phyloP scores from a whole-genome alignment of 2,329 filamentous ascomycete genomes.

The Cordyceps cateniannulata region DNA sequence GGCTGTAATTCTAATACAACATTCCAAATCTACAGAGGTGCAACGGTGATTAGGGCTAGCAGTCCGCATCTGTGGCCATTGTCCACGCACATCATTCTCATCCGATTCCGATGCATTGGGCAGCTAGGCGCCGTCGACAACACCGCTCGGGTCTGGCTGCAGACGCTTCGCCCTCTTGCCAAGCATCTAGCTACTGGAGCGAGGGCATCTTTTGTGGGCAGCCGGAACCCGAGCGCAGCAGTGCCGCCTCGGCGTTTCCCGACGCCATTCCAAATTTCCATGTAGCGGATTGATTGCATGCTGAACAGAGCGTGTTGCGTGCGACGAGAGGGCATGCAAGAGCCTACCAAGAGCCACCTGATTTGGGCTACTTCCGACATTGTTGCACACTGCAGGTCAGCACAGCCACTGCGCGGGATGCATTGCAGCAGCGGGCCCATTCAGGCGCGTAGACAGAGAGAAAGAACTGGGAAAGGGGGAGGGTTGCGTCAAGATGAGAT shows the following conservation, averaged over 20 bases:
- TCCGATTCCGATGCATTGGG: too few relatives aligned
- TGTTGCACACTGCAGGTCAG: not conserved
- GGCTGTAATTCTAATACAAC: not conserved
- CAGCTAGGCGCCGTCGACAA: too few relatives aligned
- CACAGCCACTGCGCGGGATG: not conserved
- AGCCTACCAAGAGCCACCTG: not conserved
- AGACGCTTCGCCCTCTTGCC: slow-evolving; percentile 1
- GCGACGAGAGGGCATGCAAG: not conserved
- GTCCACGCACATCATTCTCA: too few relatives aligned
- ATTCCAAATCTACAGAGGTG: not conserved
- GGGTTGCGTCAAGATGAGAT: not conserved
- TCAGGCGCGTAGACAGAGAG: not conserved
- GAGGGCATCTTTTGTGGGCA: not conserved
- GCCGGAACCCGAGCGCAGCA: slow-evolving; percentile 2
- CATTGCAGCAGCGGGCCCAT: not conserved
- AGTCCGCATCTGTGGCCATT: too few relatives aligned
- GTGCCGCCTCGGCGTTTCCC: not conserved
- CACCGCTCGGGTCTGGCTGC: not conserved
- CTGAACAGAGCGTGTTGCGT: not conserved
- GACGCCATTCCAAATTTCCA: not conserved
- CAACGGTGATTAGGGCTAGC: not conserved
- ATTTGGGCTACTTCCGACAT: not conserved
- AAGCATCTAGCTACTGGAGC: not conserved
- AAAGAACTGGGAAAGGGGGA: not conserved
- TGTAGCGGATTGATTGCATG: not conserved